Evolutionary conservation across 192 early-diverging fungal genomes (phyloP).

Genomic region (Rhizophagus sp.): DNA sequence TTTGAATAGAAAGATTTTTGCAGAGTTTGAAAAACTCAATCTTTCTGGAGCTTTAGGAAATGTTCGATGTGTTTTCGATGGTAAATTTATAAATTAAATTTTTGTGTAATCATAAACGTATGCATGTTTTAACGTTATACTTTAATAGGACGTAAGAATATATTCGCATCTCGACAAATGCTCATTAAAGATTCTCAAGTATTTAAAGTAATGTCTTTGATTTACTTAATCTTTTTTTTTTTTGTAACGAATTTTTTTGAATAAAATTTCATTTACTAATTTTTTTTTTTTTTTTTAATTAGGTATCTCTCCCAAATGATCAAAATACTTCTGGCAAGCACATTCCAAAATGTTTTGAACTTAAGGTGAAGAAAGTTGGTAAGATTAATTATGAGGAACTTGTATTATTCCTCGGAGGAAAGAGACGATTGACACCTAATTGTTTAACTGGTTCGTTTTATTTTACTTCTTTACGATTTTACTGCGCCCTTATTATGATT

Average conservation of each 20-base stretch:
- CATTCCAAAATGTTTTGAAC: conserved; percentile 57
- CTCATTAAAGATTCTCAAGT: conserved; percentile 52
- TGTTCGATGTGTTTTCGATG: conserved; percentile 78
- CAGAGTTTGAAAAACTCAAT: conserved; percentile 58
- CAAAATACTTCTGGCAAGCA: conserved; percentile 32
- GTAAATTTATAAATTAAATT: neutral
- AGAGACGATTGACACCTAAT: conserved; percentile 24
- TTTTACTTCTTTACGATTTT: neutral
- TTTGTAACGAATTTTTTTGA: neutral
- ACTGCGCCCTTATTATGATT: neutral
- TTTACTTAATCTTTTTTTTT: neutral
- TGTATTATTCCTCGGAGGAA: conserved; percentile 47
- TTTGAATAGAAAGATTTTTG: conserved; percentile 70
- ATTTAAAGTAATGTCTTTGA: conserved; percentile 51
- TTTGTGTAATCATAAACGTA: no score
- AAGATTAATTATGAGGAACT: conserved; percentile 69
- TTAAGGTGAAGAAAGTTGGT: conserved; percentile 65
- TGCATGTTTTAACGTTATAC: neutral
- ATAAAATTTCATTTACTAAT: neutral
- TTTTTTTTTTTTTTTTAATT: neutral
- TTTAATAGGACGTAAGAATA: conserved; percentile 57
- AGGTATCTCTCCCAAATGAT: conserved; percentile 39
- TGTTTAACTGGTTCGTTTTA: conserved; percentile 23
- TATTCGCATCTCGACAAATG: conserved; percentile 63
- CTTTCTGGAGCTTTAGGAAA: conserved; percentile 44